A percentile compares a stretch with the other conserved stretches of the same genome.
These are phyloP conservation scores for Phytophthora pinifolia DNA, from an alignment of 352 stramenopile species.

Conservation along the genomic window DNA sequence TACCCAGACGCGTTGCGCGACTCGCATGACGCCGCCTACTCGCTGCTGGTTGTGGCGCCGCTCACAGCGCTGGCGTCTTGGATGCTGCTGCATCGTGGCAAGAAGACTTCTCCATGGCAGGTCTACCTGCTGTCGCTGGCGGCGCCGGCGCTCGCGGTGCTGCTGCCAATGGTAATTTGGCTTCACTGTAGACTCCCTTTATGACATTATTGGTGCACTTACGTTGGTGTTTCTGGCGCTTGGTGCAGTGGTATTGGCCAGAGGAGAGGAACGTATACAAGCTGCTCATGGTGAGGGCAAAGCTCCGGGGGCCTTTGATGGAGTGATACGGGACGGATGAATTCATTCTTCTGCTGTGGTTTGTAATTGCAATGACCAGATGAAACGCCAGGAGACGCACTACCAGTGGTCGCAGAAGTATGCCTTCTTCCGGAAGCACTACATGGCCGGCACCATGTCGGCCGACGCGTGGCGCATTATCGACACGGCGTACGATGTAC, in stretches of 20 bases:
- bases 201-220: slow-evolving; percentile 1
- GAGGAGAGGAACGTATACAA: slow-evolving; percentile 38
- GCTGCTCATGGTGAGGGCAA: slow-evolving; percentile 5
- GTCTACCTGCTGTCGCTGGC: slow-evolving; percentile 47
- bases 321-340: not conserved
- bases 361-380: slow-evolving; percentile 25
- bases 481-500: slow-evolving; percentile 68
- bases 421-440: slow-evolving; percentile 51
- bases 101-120: slow-evolving; percentile 42
- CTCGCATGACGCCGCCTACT: slow-evolving; percentile 41
- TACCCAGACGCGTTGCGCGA: slow-evolving; percentile 51
- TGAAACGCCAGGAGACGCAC: slow-evolving; percentile 46
- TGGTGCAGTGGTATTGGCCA: slow-evolving; percentile 27
- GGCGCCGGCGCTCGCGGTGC: slow-evolving; percentile 44
- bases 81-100: slow-evolving; percentile 38
- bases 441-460: slow-evolving; percentile 51
- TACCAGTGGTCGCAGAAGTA: slow-evolving; percentile 74
- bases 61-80: slow-evolving; percentile 34
- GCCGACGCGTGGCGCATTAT: slow-evolving; percentile 47
- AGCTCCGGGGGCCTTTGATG: not conserved
- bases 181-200: not conserved
- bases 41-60: slow-evolving; percentile 49
- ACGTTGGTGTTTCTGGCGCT: slow-evolving; percentile 5
- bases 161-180: slow-evolving; percentile 33
- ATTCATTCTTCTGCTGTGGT: not conserved